Evolutionary conservation across 2,329 filamentous ascomycete species (phyloP), one percentile per base, ranked within the genome.

Genomic region (Alternaria metachromatica): DNA sequence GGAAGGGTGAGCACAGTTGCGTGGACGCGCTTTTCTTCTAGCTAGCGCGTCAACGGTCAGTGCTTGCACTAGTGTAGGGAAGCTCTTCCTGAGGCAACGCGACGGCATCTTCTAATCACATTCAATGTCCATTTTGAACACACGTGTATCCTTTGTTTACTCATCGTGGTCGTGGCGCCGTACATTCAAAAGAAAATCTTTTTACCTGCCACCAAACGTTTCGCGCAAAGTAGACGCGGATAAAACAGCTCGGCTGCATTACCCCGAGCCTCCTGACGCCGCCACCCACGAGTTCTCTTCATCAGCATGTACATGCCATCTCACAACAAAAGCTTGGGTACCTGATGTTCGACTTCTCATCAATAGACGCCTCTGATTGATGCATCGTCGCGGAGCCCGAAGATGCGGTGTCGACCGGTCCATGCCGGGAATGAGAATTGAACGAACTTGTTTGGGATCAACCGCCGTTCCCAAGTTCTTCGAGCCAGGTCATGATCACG

Each of bases 401-500:
- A 53, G 18, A 41, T 10, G 33, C 46, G 46, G 46, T 58, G 56
- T 58, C 30, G 25, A 46, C 43, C 20, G 20, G 49, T 48, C 33
- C 28, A 28, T 20, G 45, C 37, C 55, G 46, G 30, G 28, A 37
- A 44, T 12, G 21, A 58, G 10, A 7, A 28, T 33, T 33, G 25
- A 58, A 49, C 33, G 23, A 58, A 33, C 30, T 43, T 33, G 15
- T 30, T 51, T 25, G 37, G 46, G 23, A 51, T 20, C 30, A 53
- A 44, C 41, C 48, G 33, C 44, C 33, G 50, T 53, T n/a, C 20
- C 28, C 26, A 58, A 50, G 25, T 21, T 30, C 60, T 25, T 43
- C 49, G 21, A 56, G 20, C 21, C 15, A 45, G 41, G 44, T 59
- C 48, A 58, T 59, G 43, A 59, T 55, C 25, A n/a, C 30, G 26